A percentile compares a stretch with the other conserved stretches of the same genome.
Evolutionary conservation across 345 rosid species (phyloP).

Genomic region (Heritiera littoralis): DNA sequence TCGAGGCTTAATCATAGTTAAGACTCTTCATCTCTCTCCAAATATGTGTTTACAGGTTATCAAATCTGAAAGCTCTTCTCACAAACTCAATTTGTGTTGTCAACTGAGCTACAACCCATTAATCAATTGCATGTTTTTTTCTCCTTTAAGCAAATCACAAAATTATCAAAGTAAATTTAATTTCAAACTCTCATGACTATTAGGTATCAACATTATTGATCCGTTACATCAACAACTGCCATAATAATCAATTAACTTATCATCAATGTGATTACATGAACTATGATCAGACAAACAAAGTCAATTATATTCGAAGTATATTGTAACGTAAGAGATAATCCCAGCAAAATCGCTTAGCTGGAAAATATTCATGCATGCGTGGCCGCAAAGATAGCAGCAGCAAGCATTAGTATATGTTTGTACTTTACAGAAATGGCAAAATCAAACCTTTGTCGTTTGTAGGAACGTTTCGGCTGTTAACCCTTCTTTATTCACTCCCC

Average conservation of each 20-base stretch:
- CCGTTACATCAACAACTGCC: too few relatives aligned
- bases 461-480: background rate
- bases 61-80: too few relatives aligned
- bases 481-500: background rate
- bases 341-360: background rate
- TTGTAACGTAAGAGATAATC: background rate
- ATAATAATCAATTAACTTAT: background rate
- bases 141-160: too few relatives aligned
- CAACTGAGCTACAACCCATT: too few relatives aligned
- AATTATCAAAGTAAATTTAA: too few relatives aligned
- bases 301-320: background rate
- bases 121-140: too few relatives aligned
- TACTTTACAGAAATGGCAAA: conserved; percentile 19
- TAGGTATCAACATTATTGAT: too few relatives aligned
- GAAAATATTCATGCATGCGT: background rate
- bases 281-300: background rate
- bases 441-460: conserved; percentile 23
- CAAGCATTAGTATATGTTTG: background rate
- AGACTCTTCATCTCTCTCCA: too few relatives aligned
- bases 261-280: background rate
- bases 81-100: too few relatives aligned
- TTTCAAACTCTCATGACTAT: too few relatives aligned
- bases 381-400: background rate
- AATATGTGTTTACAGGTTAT: too few relatives aligned
- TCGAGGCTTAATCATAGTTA: too few relatives aligned